Evolutionary conservation across 176 grass and related monocot genomes (phyloP).

Genomic region (Poa pratensis): DNA sequence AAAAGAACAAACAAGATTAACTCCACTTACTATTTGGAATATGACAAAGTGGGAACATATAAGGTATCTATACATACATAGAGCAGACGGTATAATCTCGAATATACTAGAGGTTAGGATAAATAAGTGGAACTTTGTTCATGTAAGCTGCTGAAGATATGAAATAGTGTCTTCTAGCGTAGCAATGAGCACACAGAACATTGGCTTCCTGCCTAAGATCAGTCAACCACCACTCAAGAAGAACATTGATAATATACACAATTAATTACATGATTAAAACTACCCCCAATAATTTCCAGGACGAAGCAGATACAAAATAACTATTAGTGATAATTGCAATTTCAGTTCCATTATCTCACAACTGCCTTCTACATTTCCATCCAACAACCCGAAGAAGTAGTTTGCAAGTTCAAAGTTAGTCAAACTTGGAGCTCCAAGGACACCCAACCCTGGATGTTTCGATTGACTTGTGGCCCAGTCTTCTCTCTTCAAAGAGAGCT

Average conservation of each 20-base stretch:
- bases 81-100: not conserved
- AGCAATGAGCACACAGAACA: not conserved
- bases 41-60: not conserved
- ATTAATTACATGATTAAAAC: not conserved
- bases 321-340: not conserved
- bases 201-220: not conserved
- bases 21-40: not conserved
- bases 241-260: not conserved
- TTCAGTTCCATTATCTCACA: not conserved
- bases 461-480: too few species aligned
- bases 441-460: too few species aligned
- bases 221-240: not conserved
- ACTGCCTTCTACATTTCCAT: not conserved
- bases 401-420: constrained; percentile 5
- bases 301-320: not conserved
- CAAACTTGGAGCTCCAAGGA: not conserved
- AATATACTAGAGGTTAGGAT: not conserved
- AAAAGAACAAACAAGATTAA: not conserved
- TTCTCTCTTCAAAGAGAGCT: too few species aligned
- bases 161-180: not conserved
- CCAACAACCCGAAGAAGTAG: not conserved
- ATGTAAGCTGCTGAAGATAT: not conserved
- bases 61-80: not conserved
- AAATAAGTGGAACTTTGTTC: not conserved
- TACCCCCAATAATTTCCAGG: not conserved